Evolutionary conservation across 1,284 basidiomycete species (phyloP), one percentile per base, ranked within the genome.

Genomic region (Boletus nobilissimus): DNA sequence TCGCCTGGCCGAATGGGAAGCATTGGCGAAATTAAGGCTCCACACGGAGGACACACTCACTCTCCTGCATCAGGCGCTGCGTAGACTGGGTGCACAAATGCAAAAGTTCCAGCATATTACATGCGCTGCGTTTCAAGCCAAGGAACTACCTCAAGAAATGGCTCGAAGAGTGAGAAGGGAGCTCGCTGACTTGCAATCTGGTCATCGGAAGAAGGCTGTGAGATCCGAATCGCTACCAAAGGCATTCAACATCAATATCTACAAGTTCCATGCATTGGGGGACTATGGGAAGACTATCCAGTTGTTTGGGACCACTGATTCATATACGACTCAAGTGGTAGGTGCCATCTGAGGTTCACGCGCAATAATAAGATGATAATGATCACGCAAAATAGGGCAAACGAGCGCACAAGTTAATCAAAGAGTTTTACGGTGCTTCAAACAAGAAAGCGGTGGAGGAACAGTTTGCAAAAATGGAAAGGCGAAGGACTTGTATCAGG

Each of bases 261-360:
- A 78, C 39, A 76, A 76, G 8, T 70, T 76, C 29, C 74, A 76
- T 60, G 73, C 66, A 2, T 22, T 76, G 3, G 75, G 60, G 2
- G 67, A 78, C 66, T 77, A 77, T 14, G 26, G 11, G 7, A 39
- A 2, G 36, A 65, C n/a, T 24, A 74, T 78, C 29, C n/a, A 18
- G 22, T 3, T 3, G n/a, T 78, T 68, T 19, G 65, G 72, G 0
- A 76, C 71, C 5, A 76, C 71, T 0, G 71, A 78, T 62, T 69
- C 68, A 10, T 77, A 74, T 26, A 68, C 60, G 0, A 78, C 69
- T 19, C 69, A 78, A 38, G 46, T 78, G 1, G 69, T 78, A 22
- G 22, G 63, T 70, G 38, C 26, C 48, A 7, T 48, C 24, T 51
- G n/a, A n/a, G 48, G 32, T 51, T 8, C 19, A 16, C 40, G 26